Evolutionary conservation across 2,329 filamentous ascomycete species (phyloP), one percentile per base, ranked within the genome.

Genomic region (Cadophora gregata): DNA sequence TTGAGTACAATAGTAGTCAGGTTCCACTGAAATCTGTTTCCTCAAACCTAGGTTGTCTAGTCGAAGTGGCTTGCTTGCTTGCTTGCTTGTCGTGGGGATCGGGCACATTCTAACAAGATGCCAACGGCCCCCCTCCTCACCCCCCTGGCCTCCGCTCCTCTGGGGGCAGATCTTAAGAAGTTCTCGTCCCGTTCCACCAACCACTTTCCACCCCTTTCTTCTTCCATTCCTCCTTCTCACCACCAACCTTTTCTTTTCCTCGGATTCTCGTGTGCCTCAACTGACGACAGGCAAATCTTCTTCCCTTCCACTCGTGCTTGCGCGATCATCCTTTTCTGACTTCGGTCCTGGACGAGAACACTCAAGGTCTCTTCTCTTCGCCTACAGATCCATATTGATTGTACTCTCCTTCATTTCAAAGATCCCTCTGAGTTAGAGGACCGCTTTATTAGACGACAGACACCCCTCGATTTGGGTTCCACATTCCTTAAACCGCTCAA

Each of bases 401-500:
- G 25, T 60, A 21, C 10, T 48, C 25, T n/a, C 56, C 27, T 42
- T 59, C 56, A 59, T 27, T 48, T 25, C 42, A 45, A 31, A 31
- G 25, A 45, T 27, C 36, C 19, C 36, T 29, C 36, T 38, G 58
- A 48, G 38, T 42, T 24, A 48, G 58, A 33, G 24, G 24, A 24
- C 38, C 58, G 36, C 53, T 60, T 47, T 24, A 21, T 38, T 24
- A 24, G 19, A 47, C 58, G 19, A 60, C 38, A 45, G 33, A 31
- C 36, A 56, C 42, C 53, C 55, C 60, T 63, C 60, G 60, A 63
- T 53, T n/a, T 58, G 53, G 53, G 64, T 48, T 24, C 21, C 59
- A 66, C 64, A 42, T 60, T 63, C 62, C 45, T 68, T 69, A 67
- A 59, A 64, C 55, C 45, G 19, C 65, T 31, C 38, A 56, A 29